Evolutionary conservation across 352 stramenopile species (phyloP), one percentile per base, ranked within the genome.

Genomic region (Pythium aquatile): DNA sequence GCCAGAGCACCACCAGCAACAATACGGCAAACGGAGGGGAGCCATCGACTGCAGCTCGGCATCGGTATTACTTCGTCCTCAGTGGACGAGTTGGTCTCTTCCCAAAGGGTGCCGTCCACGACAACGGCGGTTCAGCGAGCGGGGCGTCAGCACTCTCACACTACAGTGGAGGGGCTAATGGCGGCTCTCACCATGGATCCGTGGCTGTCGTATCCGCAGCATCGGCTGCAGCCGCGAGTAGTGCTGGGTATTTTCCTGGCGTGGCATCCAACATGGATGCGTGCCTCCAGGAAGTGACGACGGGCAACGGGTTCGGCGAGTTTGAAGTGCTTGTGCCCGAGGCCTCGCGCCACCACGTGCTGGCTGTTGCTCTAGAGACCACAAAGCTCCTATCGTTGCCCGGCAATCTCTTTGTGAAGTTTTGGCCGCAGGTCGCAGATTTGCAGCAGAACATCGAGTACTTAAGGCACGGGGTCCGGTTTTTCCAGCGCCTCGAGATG

Each of bases 351-450:
- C 53, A 67, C 3, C 63, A 76, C 33, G 66, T 83, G 7, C 55
- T 74, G n/a, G 78, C 81, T 28, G 46, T 85, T 10, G 77, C 78
- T 28, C 56, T 81, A 20, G 81, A 88, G 40, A 60, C 72, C 6
- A 76, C 73, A 6, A 87, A 80, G 11, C 61, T 90, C 24, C 66
- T 90, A 42, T 88, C 81, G 7, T 73, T 90, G 26, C 77, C 81
- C 2, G 69, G 68, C 0, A 61, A 72, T 2, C 61, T 83, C 42
- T 90, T 87, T 32, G 29, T 77, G 24, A 75, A 65, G 13, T 64
- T 81, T 24, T 90, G 81, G 81, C 74, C 81, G 0, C 58, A 61
- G 7, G 61, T 71, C 2, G 7, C 20, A 1, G 61, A 76, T 29
- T 74, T 82, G 61, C 63, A 66, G 55, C 67, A 49, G 16, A 71